Base-by-base conservation (phyloP, 305 asterid genomes). In the Euphrasia arctica region DNA sequence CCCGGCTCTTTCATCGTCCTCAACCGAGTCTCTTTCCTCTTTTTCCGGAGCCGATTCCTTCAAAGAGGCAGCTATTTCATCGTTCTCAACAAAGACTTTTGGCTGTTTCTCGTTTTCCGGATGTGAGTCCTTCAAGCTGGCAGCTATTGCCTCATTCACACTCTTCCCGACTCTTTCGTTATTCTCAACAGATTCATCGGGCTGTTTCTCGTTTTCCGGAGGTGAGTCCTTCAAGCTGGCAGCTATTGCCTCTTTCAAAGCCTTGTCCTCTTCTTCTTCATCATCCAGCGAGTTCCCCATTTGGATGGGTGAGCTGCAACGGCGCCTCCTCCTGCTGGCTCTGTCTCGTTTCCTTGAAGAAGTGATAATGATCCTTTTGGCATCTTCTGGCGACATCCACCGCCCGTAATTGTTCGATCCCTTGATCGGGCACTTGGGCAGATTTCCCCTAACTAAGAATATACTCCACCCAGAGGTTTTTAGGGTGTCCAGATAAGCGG, bases 391-490 rank as follows among this genome's bases (percentile, higher is more conserved):
- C 14, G 78, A 64, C 13, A 93, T 79, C 99, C 99, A 93, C 75
- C 87, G 95, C 52, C 99, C 99, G 48, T 78, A 90, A 10, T 90
- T 90, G 32, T 83, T 82, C 52, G 92, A 84, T 72, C 89, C 84
- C 60, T 89, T 57, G 25, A 88, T 76, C 25, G 84, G 95, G 62
- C 88, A 85, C 74, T 79, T 84, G 0, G 98, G 96, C 58, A 93
- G 47, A 43, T 61, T 27, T 2, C 65, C 65, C 5, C 65, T 43
- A 5, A 61, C 65, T 5, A 61, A 39, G 74, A 93, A 93, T 69
- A 93, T 93, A 75, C 97, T 93, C 99, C 97, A 93, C 12, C 97
- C 99, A 2, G 74, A 84, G 70, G 80, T 83, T 78, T 86, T 93
- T 63, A 93, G 69, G 9, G 97, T 78, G 82, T 88, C 91, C 8